phyloP scores from a whole-genome alignment of 495 filamentous ascomycete species.

The Barbatosphaeria neglecta region DNA sequence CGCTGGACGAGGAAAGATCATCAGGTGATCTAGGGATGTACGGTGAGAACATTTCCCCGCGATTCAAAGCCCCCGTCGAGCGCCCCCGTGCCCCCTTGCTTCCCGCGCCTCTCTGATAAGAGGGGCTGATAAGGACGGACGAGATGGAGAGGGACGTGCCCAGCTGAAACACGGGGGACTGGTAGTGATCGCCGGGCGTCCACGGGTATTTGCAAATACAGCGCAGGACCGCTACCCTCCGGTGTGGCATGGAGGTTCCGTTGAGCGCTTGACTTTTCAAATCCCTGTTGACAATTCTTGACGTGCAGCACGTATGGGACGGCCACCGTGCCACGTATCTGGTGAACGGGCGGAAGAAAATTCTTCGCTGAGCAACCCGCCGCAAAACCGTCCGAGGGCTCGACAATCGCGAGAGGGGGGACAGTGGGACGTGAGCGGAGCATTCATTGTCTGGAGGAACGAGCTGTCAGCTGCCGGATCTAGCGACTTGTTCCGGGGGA shows the following conservation, averaged over 20 bases:
- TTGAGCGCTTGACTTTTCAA: conserved; percentile 1
- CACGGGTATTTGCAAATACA: neutral
- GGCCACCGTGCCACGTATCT: neutral
- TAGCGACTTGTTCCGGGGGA: neutral
- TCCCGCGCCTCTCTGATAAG: neutral
- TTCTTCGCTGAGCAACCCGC: neutral
- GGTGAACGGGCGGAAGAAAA: neutral
- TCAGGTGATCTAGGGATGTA: neutral
- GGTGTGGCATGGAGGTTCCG: neutral
- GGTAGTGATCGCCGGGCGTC: neutral
- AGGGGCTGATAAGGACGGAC: neutral
- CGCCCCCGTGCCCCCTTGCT: too few relatives aligned
- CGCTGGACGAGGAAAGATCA: neutral
- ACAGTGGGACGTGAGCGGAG: neutral
- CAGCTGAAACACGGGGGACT: neutral
- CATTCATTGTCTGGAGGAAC: too few relatives aligned
- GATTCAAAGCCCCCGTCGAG: neutral
- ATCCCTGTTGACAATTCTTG: conserved; percentile 2
- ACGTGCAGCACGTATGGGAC: conserved; percentile 2
- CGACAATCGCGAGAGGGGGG: neutral
- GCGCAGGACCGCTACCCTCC: neutral
- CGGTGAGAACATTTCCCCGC: neutral
- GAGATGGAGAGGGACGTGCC: neutral
- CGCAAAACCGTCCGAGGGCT: neutral
- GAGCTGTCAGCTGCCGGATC: neutral